Evolutionary conservation across 2,329 filamentous ascomycete species (phyloP), one percentile per base, ranked within the genome.

Genomic region (Pseudogymnoascus sp.): DNA sequence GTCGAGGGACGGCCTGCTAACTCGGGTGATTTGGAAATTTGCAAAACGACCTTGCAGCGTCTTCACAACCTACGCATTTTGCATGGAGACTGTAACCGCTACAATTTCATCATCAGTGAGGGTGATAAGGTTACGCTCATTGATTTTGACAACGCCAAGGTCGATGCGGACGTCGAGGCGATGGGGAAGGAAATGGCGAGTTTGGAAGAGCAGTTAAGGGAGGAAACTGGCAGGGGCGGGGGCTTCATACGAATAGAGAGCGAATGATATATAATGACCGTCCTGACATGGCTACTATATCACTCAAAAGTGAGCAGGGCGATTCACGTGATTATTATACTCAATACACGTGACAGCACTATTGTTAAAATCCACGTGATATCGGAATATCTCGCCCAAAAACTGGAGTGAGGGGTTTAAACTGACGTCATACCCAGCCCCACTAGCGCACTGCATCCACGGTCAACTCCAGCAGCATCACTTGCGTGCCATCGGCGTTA

Each of bases 1-100:
- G 37, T 74, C 29, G 69, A 76, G 47, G 73, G 70, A 35, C 68
- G 69, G 16, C 63, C 60, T 66, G 72, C 75, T 42, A 67, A 63
- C 14, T 6, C 70, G 6, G 31, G 68, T 3, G 70, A 75, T 64
- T 67, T 75, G 31, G 33, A 33, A 42, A 24, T 24, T 19, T 75
- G 75, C 66, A 64, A 72, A 65, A 44, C 63, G 37, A 67, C 68
- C 64, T 40, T 76, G 31, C 37, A 62, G 61, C 67, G 66, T 63
- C 62, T 75, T 19, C 72, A 75, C 63, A 31, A 64, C 19, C 61
- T 72, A 38, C 70, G 72, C 35, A 40, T 75, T 50, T 26, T 74
- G 31, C 74, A 77, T 68, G 73, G 74, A 13, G 76, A 77, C 66
- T 68, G 73, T 35, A 77, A 77, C 65, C 70, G 71, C 62, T 70